phyloP scores from a whole-genome alignment of 225 moss, liverwort and hornwort species.

The Antitrichia curtipendula region DNA sequence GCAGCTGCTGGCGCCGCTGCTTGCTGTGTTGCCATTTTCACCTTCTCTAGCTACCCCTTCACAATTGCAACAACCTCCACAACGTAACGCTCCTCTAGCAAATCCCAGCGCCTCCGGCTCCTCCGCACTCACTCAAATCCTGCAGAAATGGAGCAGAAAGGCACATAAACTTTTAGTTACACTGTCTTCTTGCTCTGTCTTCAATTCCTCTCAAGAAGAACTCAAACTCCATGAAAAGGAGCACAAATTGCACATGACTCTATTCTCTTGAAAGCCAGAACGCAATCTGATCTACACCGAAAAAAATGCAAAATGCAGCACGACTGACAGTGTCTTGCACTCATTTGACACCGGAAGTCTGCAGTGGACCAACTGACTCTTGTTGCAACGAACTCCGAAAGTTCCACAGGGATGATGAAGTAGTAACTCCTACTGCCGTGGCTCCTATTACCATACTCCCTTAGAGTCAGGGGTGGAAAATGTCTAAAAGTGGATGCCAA shows the following conservation, averaged over 20 bases:
- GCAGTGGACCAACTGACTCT: not conserved
- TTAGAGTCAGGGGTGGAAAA: not conserved
- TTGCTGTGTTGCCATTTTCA: conserved; percentile 7
- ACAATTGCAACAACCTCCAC: not conserved
- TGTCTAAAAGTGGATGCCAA: not conserved
- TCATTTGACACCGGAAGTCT: not conserved
- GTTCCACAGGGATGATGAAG: not conserved
- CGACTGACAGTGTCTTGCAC: not conserved
- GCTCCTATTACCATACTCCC: not conserved
- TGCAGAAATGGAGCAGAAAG: not conserved
- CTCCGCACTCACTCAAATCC: not conserved
- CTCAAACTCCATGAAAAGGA: not conserved
- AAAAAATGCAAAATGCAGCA: not conserved
- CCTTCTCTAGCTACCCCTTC: not conserved
- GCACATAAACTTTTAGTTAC: no score
- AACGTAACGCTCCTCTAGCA: not conserved
- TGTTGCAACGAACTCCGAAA: not conserved
- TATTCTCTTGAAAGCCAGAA: not conserved
- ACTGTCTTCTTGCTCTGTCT: not conserved
- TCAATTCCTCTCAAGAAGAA: not conserved
- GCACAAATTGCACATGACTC: not conserved
- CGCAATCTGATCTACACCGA: not conserved
- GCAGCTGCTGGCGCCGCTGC: not conserved
- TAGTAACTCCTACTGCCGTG: not conserved
- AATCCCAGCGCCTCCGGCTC: not conserved